Percentiles rank a stretch among this genome's conserved stretches.
These are phyloP conservation scores for Picocystis salinarum DNA, from an alignment of 139 green algal species.

Conservation along the genomic window DNA sequence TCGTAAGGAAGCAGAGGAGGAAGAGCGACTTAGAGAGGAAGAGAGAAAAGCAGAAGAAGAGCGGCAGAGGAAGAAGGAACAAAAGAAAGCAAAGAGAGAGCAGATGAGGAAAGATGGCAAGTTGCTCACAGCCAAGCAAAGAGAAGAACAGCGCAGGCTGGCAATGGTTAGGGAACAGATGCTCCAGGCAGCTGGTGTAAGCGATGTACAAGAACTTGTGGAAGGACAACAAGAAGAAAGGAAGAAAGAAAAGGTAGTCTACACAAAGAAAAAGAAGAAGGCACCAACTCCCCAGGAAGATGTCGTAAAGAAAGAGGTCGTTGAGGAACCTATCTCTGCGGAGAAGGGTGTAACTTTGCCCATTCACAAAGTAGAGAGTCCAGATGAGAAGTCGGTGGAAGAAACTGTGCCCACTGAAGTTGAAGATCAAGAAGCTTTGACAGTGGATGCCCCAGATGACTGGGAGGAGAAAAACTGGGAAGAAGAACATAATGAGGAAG, in stretches of 20 bases:
- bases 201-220: background rate
- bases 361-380: background rate
- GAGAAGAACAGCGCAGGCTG: slow-evolving; percentile 71
- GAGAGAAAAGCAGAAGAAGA: slow-evolving; percentile 37
- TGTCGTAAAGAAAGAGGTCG: background rate
- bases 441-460: slow-evolving; percentile 1
- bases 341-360: too few species aligned
- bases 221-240: background rate
- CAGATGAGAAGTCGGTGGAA: slow-evolving; percentile 1
- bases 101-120: slow-evolving; percentile 40
- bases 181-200: slow-evolving; percentile 37
- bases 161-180: slow-evolving; percentile 65
- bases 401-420: background rate
- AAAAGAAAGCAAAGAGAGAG: slow-evolving; percentile 15
- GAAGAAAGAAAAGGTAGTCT: slow-evolving; percentile 10
- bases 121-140: slow-evolving; percentile 75
- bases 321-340: slow-evolving; percentile 2
- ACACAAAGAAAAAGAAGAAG: slow-evolving; percentile 32
- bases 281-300: slow-evolving; percentile 42
- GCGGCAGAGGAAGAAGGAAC: slow-evolving; percentile 23
- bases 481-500: slow-evolving; percentile 17
- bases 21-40: slow-evolving; percentile 14
- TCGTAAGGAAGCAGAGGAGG: slow-evolving; percentile 27
- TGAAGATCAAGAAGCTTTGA: background rate
- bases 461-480: slow-evolving; percentile 24